Evolutionary conservation across 2,329 filamentous ascomycete genomes (phyloP).

Genomic region (Cytospora leucostoma): DNA sequence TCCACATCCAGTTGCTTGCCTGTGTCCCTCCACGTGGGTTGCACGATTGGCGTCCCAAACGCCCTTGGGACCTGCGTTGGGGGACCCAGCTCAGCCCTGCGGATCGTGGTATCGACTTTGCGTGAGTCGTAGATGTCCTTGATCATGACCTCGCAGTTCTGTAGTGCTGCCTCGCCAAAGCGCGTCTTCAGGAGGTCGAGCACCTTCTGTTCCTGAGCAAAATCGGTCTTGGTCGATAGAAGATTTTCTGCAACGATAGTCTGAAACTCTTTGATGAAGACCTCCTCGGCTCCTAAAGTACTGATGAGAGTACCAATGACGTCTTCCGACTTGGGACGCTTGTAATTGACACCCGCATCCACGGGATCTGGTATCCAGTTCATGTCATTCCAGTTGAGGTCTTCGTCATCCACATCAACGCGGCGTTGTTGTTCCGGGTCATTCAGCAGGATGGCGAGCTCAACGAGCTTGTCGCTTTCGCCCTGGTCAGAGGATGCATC

Average conservation of each 20-base stretch:
- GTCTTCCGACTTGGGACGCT: slow-evolving; percentile 83
- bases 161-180: slow-evolving; percentile 81
- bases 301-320: slow-evolving; percentile 86
- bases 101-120: slow-evolving; percentile 69
- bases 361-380: slow-evolving; percentile 90
- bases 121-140: slow-evolving; percentile 86
- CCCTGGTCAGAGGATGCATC: slow-evolving; percentile 2
- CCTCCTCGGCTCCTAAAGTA: slow-evolving; percentile 84
- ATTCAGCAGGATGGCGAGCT: slow-evolving; percentile 67
- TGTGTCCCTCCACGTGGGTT: slow-evolving; percentile 2
- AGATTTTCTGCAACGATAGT: slow-evolving; percentile 84
- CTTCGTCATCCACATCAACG: slow-evolving; percentile 61
- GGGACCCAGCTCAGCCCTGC: slow-evolving; percentile 49
- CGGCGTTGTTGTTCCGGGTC: slow-evolving; percentile 58
- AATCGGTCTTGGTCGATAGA: slow-evolving; percentile 64
- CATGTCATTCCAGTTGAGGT: slow-evolving; percentile 89
- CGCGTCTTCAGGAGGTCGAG: slow-evolving; percentile 84
- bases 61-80: slow-evolving; percentile 20
- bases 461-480: slow-evolving; percentile 54
- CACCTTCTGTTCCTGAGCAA: slow-evolving; percentile 79
- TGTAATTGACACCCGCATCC: slow-evolving; percentile 90
- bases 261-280: slow-evolving; percentile 94
- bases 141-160: slow-evolving; percentile 97
- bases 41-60: slow-evolving; percentile 30
- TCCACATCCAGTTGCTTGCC: slow-evolving; percentile 34